Conservation (phyloP, 176 grass and related monocot species). For the Musa acuminata region DNA sequence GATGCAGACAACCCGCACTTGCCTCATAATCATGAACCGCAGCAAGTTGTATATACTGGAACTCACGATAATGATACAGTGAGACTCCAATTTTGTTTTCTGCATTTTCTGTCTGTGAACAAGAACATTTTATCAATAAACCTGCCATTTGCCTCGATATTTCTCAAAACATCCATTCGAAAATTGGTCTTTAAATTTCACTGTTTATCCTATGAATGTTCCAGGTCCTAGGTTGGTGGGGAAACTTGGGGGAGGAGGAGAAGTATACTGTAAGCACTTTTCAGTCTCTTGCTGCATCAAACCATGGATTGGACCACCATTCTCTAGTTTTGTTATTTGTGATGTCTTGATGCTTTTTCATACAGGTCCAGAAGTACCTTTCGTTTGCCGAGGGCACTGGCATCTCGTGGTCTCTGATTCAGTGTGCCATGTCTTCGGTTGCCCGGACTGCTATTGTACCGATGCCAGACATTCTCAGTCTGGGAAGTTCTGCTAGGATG, state of each 20-base stretch:
- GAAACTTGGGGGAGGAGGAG: constrained; percentile 50
- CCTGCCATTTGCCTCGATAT: background rate
- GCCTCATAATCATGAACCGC: constrained; percentile 81
- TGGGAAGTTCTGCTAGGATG: constrained; percentile 69
- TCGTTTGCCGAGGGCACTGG: constrained; percentile 26
- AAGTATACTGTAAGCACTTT: constrained; percentile 46
- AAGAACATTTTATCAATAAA: background rate
- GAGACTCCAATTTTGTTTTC: constrained; percentile 2
- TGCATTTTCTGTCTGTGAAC: background rate
- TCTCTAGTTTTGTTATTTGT: background rate
- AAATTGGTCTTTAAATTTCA: background rate
- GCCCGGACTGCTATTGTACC: constrained; percentile 62
- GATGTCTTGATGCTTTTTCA: constrained; percentile 3
- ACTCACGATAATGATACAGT: constrained; percentile 98
- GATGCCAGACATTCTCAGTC: constrained; percentile 75
- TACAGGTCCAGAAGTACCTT: constrained; percentile 67
- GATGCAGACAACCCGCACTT: constrained; percentile 79
- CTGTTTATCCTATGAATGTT: background rate
- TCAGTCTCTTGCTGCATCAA: background rate
- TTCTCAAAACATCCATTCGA: background rate
- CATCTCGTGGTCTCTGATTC: constrained; percentile 62
- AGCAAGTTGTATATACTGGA: constrained; percentile 97
- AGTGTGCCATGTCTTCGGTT: constrained; percentile 52
- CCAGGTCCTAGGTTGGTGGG: constrained; percentile 84
- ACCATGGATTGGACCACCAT: background rate